Conservation (phyloP, 2,329 filamentous ascomycete genomes). For the Fusarium humuli region DNA sequence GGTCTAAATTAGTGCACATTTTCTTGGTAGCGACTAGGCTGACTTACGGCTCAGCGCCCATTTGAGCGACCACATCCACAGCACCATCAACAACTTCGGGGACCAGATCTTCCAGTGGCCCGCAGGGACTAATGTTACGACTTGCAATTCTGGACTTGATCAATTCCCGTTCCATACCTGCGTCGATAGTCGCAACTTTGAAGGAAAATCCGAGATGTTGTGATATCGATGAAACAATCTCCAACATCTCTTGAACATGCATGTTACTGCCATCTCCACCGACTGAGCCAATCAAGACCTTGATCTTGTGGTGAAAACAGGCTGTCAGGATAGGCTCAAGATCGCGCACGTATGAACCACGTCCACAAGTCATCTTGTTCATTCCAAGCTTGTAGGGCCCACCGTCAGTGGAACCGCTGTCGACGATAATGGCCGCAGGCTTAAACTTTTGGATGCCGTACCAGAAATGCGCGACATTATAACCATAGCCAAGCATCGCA, state of each 20-base stretch:
- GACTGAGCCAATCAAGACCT: constrained; percentile 52
- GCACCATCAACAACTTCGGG: constrained; percentile 33
- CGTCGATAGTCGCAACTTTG: constrained; percentile 50
- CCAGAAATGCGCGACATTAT: constrained; percentile 47
- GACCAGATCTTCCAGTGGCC: constrained; percentile 50
- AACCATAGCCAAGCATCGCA: constrained; percentile 51
- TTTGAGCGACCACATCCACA: constrained; percentile 40
- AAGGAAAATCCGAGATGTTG: constrained; percentile 45
- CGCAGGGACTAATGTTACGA: constrained; percentile 48
- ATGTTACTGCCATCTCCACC: constrained; percentile 55
- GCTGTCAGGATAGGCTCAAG: constrained; percentile 48
- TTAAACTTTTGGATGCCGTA: constrained; percentile 43
- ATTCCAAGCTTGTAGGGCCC: constrained; percentile 53
- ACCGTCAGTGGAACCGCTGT: constrained; percentile 48
- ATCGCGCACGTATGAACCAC: constrained; percentile 54
- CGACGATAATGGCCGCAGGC: constrained; percentile 47
- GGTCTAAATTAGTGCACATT: neutral
- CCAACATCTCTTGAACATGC: constrained; percentile 55
- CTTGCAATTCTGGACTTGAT: constrained; percentile 46
- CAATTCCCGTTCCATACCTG: constrained; percentile 47
- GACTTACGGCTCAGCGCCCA: constrained; percentile 38
- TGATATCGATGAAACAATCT: constrained; percentile 53
- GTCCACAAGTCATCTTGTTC: constrained; percentile 52
- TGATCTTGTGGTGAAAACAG: constrained; percentile 40
- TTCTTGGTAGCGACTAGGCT: neutral